Conservation (phyloP, 2,329 filamentous ascomycete species). For the Ophiocordyceps australis region DNA sequence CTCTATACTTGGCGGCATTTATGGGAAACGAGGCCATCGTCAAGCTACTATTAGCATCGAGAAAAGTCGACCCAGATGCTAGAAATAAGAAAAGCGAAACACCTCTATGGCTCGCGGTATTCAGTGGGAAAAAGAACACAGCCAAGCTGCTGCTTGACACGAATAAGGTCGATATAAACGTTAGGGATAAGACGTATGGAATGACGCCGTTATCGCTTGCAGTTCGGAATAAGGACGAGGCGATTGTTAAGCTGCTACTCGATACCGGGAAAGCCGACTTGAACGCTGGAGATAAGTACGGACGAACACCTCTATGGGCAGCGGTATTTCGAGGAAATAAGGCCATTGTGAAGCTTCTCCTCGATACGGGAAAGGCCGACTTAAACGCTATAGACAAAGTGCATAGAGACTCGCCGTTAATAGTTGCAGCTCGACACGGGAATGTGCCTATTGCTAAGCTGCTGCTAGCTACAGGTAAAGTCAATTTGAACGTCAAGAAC, state of each 20-base stretch:
- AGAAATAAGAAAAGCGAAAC: no score
- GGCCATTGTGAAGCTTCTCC: not conserved
- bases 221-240: not conserved
- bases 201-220: not conserved
- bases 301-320: not conserved
- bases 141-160: no score
- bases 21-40: not conserved
- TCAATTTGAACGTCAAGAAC: not conserved
- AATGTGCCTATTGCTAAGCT: not conserved
- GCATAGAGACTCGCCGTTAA: no score
- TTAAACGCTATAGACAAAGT: not conserved
- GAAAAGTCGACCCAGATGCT: not conserved
- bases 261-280: not conserved
- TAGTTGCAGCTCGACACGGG: not conserved
- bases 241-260: not conserved
- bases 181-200: no score
- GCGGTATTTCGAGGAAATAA: not conserved
- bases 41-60: not conserved
- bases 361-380: not conserved
- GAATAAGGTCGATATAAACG: no score
- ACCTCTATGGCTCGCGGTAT: no score
- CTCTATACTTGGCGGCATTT: not conserved
- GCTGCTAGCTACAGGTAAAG: not conserved
- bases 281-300: not conserved
- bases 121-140: no score